These are phyloP conservation scores for Ceratobasidium sp. DNA, from an alignment of 1,284 basidiomycete genomes.

Conservation along the genomic window DNA sequence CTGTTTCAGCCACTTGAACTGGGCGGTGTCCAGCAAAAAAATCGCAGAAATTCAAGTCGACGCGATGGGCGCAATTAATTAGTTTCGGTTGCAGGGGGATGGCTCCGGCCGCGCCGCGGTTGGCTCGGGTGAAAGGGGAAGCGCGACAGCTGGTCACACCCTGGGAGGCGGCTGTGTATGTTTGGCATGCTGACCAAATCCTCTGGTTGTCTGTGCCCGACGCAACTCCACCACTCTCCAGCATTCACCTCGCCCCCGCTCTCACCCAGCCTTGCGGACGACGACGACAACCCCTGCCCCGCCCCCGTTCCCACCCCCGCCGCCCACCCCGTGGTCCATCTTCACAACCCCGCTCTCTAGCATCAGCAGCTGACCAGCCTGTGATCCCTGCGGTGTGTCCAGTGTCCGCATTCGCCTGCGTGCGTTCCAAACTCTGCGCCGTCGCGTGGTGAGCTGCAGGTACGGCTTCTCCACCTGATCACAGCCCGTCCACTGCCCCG, in stretches of 20 bases:
- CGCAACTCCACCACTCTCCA: background rate
- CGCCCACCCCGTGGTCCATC: background rate
- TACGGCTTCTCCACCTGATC: constrained; percentile 36
- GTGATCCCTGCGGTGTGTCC: constrained; percentile 1
- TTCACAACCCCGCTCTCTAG: background rate
- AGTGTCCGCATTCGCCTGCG: constrained; percentile 1
- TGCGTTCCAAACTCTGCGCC: constrained; percentile 15
- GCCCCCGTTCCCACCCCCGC: background rate
- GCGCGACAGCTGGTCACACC: constrained; percentile 3
- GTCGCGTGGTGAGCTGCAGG: constrained; percentile 30
- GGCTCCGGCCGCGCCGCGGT: constrained; percentile 30
- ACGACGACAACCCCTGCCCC: constrained; percentile 15
- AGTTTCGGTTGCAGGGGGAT: too few species aligned
- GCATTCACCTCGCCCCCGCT: background rate
- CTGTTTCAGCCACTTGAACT: constrained; percentile 1
- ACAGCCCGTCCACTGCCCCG: constrained; percentile 7
- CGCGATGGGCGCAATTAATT: too few species aligned
- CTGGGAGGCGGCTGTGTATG: constrained; percentile 27
- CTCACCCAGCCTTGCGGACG: background rate
- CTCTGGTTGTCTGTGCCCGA: constrained; percentile 22
- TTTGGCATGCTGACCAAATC: constrained; percentile 16
- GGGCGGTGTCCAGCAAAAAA: constrained; percentile 2
- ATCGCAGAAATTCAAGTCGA: background rate
- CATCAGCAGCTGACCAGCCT: background rate
- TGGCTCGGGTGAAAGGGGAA: constrained; percentile 20